These are phyloP conservation scores for Irpex lacteus DNA, from an alignment of 1,284 basidiomycete genomes.

Conservation along the genomic window DNA sequence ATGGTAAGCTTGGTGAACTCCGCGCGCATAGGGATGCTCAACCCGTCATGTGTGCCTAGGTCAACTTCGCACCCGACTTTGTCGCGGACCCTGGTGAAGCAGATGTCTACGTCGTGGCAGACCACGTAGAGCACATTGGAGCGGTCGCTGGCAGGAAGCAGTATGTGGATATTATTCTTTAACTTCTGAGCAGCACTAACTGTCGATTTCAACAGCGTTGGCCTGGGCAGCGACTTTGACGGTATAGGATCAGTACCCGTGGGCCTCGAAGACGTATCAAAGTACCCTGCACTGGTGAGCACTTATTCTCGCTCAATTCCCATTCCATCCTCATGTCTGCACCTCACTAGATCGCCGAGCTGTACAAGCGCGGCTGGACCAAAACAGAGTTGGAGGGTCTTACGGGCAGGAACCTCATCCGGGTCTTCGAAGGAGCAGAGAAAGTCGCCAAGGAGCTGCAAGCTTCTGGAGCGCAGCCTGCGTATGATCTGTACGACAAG, in stretches of 20 bases:
- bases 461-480: slow-evolving; percentile 48
- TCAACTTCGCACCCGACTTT: slow-evolving; percentile 74
- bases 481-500: slow-evolving; percentile 62
- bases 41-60: slow-evolving; percentile 34
- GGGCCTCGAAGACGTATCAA: slow-evolving; percentile 69
- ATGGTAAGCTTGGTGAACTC: slow-evolving; percentile 76
- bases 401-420: slow-evolving; percentile 81
- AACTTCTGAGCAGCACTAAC: not conserved
- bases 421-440: slow-evolving; percentile 76
- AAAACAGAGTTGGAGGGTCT: slow-evolving; percentile 75
- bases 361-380: slow-evolving; percentile 80
- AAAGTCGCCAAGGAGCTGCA: slow-evolving; percentile 58
- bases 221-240: slow-evolving; percentile 78
- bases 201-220: slow-evolving; percentile 44
- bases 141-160: slow-evolving; percentile 72
- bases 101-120: slow-evolving; percentile 64
- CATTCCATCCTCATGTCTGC: not conserved
- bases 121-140: slow-evolving; percentile 87
- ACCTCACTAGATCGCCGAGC: slow-evolving; percentile 70
- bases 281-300: slow-evolving; percentile 56
- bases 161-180: slow-evolving; percentile 42
- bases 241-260: slow-evolving; percentile 57
- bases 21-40: not conserved
- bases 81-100: slow-evolving; percentile 64
- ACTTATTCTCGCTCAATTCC: not conserved